Base-by-base conservation (phyloP, 2,329 filamentous ascomycete species). In the Paraconiothyrium sp. region DNA sequence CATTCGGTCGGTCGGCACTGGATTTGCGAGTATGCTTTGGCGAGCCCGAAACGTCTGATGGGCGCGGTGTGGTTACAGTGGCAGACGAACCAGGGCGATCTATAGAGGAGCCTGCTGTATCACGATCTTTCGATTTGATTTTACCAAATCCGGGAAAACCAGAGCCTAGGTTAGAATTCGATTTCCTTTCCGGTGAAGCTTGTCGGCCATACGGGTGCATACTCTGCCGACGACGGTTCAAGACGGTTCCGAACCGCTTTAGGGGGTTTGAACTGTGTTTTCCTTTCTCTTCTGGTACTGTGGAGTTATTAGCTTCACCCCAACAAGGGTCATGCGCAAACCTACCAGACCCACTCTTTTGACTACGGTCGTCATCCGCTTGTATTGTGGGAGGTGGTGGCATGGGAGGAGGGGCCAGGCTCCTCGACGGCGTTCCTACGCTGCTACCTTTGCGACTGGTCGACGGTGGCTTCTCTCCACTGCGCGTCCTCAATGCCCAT, bases 121-220 rank as follows among this genome's bases (percentile, higher is more conserved):
- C 77, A 27, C 87, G 86, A 60, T 92, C 89, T 73, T 89, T 90
- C 67, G 86, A 89, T 66, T 86, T 87, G 32, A 88, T 82, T 50
- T 90, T 85, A 41, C 87, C 86, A 71, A 93, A 90, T 1, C 85
- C 83, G 22, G 83, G 81, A 84, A 89, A 68, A 84, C 82, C 74
- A 80, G 85, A 60, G 82, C 86, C 73, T 86, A 90, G 46, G 60
- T 78, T 89, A 81, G 63, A 84, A 9, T 78, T 76, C 9, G 77
- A 79, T 84, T 77, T 92, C 83, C 78, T 76, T 58, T 85, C 83
- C 4, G 83, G 83, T 9, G 83, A 84, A 6, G 69, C 59, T 44
- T 72, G 66, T 58, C 67, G 70, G 51, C 64, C 81, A 66, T 80
- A 80, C 16, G 78, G 78, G 59, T 79, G 76, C n/a, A 68, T 69